phyloP scores from a whole-genome alignment of 495 filamentous ascomycete species.

The Penicillium lividum region DNA sequence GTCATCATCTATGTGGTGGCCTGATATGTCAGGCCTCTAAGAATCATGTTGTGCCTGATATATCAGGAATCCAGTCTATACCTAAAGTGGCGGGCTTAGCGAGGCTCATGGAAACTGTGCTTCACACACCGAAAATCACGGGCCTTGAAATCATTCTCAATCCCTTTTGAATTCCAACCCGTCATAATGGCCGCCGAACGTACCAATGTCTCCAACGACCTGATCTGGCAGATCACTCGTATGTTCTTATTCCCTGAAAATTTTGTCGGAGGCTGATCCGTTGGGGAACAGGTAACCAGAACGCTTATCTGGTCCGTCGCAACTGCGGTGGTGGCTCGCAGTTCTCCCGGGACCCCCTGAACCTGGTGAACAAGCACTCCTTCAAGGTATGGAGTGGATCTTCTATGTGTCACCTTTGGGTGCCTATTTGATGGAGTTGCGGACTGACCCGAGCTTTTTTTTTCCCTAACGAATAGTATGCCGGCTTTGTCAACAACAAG shows the following conservation, averaged over 20 bases:
- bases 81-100: conserved; percentile 47
- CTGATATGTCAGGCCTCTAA: neutral
- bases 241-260: conserved; percentile 40
- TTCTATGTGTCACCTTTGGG: neutral
- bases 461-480: conserved; percentile 55
- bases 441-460: conserved; percentile 3
- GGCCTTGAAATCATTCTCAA: conserved; percentile 34
- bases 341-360: conserved; percentile 92
- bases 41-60: neutral
- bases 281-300: conserved; percentile 64
- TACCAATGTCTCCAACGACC: conserved; percentile 75
- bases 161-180: conserved; percentile 24
- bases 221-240: conserved; percentile 92
- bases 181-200: conserved; percentile 50
- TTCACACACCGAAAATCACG: conserved; percentile 4
- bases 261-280: conserved; percentile 2
- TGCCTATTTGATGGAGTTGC: neutral
- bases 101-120: conserved; percentile 30
- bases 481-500: conserved; percentile 90
- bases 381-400: conserved; percentile 68
- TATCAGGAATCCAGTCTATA: conserved; percentile 27
- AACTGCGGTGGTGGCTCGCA: conserved; percentile 70
- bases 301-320: conserved; percentile 87
- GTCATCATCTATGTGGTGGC: neutral
- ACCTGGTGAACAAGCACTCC: conserved; percentile 83